Evolutionary conservation across 371 early-diverging fungal species (phyloP).

Genomic region (Mucor irregularis): DNA sequence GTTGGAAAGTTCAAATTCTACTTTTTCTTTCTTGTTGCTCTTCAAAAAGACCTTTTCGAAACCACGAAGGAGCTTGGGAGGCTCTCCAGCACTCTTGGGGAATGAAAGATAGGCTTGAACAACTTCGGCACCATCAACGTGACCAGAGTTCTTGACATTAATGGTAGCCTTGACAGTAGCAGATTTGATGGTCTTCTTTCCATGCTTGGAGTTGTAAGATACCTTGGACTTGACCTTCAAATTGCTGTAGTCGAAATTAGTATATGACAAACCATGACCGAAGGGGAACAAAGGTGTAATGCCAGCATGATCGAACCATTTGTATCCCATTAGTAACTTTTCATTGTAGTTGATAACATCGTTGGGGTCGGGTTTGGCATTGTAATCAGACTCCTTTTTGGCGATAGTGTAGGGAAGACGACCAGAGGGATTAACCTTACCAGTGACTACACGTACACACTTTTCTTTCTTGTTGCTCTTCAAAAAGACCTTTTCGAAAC

Average conservation of each 20-base stretch:
- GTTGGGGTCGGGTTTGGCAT: neutral
- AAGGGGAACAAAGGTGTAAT: constrained; percentile 57
- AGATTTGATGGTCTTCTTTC: constrained; percentile 14
- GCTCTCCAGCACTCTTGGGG: constrained; percentile 44
- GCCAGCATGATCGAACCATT: constrained; percentile 45
- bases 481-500: constrained; percentile 53
- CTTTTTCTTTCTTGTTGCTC: constrained; percentile 18
- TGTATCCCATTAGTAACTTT: constrained; percentile 58
- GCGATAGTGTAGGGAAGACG: constrained; percentile 64
- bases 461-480: constrained; percentile 21
- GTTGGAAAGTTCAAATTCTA: constrained; percentile 35
- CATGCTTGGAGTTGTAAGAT: neutral
- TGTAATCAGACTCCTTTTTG: constrained; percentile 41
- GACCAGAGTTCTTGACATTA: constrained; percentile 48
- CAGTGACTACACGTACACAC: constrained; percentile 55
- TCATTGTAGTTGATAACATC: constrained; percentile 45
- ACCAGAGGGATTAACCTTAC: constrained; percentile 61
- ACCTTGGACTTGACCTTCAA: constrained; percentile 11
- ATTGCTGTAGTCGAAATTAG: constrained; percentile 50
- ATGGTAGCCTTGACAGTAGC: constrained; percentile 32
- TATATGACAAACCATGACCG: constrained; percentile 66
- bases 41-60: constrained; percentile 51
- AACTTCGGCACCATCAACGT: constrained; percentile 52
- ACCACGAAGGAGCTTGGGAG: constrained; percentile 51
- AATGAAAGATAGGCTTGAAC: constrained; percentile 54